Conservation (phyloP, 768 basidiomycete species). For the Lactarius sanguifluus region DNA sequence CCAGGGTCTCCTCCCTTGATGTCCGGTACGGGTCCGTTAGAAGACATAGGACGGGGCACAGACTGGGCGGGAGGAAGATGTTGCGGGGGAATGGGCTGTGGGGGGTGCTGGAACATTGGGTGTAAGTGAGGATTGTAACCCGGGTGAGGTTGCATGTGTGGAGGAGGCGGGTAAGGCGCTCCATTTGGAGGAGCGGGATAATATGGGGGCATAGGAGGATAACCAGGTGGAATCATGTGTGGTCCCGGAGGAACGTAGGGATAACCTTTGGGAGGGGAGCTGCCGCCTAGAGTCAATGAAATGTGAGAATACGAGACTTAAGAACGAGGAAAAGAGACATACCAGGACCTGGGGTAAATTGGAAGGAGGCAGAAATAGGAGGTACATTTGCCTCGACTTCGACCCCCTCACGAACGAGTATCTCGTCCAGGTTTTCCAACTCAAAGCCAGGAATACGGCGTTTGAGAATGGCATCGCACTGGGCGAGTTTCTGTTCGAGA, state of each 20-base stretch:
- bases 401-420: conserved; percentile 65
- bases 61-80: conserved; percentile 42
- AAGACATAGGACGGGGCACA: conserved; percentile 34
- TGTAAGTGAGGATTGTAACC: conserved; percentile 58
- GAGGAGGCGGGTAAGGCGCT: conserved; percentile 42
- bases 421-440: conserved; percentile 63
- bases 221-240: conserved; percentile 46
- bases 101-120: conserved; percentile 57
- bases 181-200: conserved; percentile 41
- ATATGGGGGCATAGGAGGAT: conserved; percentile 47
- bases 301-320: conserved; percentile 30
- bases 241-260: conserved; percentile 40
- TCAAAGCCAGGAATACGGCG: conserved; percentile 67
- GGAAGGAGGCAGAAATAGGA: conserved; percentile 33
- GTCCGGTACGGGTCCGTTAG: conserved; percentile 34
- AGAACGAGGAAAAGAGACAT: conserved; percentile 29
- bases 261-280: conserved; percentile 37
- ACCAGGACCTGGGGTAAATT: conserved; percentile 33
- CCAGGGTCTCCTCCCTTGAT: conserved; percentile 79
- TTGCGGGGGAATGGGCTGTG: conserved; percentile 39
- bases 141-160: conserved; percentile 42
- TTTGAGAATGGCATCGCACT: conserved; percentile 78
- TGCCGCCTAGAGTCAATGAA: conserved; percentile 29
- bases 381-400: conserved; percentile 40
- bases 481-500: conserved; percentile 75